Evolutionary conservation across 257 asterid species (phyloP), one percentile per base, ranked within the genome.

Genomic region (Lithospermum erythrorhizon): DNA sequence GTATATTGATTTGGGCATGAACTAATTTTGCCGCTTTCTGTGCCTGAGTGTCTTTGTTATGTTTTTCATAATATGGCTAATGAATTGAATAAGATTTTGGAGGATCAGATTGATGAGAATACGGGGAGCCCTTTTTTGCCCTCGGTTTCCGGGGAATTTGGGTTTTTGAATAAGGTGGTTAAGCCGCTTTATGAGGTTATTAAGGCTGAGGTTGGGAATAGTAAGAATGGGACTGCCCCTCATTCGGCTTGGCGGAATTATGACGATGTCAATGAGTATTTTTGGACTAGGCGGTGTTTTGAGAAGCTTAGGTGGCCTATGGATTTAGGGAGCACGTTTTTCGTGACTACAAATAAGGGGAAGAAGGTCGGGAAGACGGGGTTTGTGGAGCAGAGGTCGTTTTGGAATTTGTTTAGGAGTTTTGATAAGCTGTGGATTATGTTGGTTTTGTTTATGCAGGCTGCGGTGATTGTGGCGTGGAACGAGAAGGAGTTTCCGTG

Each of bases 171-270:
- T 53, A 72, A 65, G 64, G 68, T 89, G 32, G 98, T 93, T 66
- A 86, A 73, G 90, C 98, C 97, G 15, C 81, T 93, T 67, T 93
- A 93, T 5, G 85, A 93, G 17, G 82, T 95, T 0, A 79, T 93
- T 56, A 76, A 71, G 55, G 95, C 82, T 0, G 98, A 93, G 83
- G 95, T 81, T 20, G 90, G 74, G 17, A 89, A 86, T 65, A 93
- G 95, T 80, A 79, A 61, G 77, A 89, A 86, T 63, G 98, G 96
- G 70, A 84, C 98, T 6, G 96, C 98, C 16, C 95, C 98, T 9
- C 98, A 93, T 68, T 78, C 97, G 41, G 97, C 95, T 0, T 93
- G 98, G 98, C 70, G 98, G 76, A 93, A 93, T 68, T 93, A 93
- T 47, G 98, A 93, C 58, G 98, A 93, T 68, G 79, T 93, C 56